These are phyloP conservation scores for Cajanus cajan DNA, from an alignment of 306 rosid species.

Conservation along the genomic window DNA sequence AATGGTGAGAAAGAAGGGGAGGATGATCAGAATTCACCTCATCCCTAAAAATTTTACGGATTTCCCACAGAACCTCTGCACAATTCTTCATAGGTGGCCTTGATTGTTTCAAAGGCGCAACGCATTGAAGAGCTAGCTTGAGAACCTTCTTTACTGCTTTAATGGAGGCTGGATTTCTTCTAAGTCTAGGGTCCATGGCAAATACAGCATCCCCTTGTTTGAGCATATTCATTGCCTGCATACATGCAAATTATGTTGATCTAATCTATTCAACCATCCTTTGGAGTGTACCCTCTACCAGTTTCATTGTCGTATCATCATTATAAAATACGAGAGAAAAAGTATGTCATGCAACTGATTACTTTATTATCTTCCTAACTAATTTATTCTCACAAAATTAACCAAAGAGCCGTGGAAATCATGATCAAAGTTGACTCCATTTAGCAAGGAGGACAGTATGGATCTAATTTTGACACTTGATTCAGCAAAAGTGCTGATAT, in stretches of 20 bases:
- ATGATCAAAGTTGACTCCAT: neutral
- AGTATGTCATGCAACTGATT: neutral
- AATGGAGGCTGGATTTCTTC: constrained; percentile 66
- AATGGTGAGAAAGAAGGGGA: constrained; percentile 41
- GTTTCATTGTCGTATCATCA: neutral
- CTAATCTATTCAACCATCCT: neutral
- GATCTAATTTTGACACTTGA: neutral
- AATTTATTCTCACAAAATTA: neutral
- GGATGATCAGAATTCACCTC: constrained; percentile 37
- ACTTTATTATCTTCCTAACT: neutral
- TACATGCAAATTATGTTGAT: constrained; percentile 13
- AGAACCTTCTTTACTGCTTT: constrained; percentile 63
- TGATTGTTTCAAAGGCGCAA: constrained; percentile 56
- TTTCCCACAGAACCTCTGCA: constrained; percentile 74
- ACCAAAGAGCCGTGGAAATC: neutral
- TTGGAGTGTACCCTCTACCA: neutral
- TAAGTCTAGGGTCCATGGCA: constrained; percentile 78
- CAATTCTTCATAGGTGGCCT: constrained; percentile 86
- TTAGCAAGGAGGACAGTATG: neutral
- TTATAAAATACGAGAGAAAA: neutral
- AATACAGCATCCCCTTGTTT: constrained; percentile 65
- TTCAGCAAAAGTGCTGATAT: neutral
- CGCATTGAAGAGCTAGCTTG: constrained; percentile 67
- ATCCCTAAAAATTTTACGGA: constrained; percentile 65
- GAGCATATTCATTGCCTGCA: constrained; percentile 79